A percentile compares a stretch with the other conserved stretches of the same genome.
Evolutionary conservation across 1,139 yeast species (phyloP).

Genomic region (Williopsis jadinii): DNA sequence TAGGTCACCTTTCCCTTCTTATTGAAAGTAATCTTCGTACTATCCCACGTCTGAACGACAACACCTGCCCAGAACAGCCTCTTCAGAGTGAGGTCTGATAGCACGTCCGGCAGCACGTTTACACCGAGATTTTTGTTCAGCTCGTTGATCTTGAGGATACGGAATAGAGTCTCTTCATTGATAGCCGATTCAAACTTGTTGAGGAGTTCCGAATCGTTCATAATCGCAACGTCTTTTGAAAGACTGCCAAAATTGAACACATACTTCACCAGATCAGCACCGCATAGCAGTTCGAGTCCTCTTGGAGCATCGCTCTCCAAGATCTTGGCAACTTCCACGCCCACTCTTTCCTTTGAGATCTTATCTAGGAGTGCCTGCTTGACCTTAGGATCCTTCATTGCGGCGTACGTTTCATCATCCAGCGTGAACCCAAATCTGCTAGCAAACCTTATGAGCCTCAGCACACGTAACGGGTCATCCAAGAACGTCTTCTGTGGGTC

Average conservation of each 20-base stretch:
- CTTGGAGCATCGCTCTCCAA: slow-evolving; percentile 59
- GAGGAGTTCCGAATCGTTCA: slow-evolving; percentile 7
- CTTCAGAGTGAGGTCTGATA: slow-evolving; percentile 1
- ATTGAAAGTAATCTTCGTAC: slow-evolving; percentile 31
- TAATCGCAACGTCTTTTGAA: slow-evolving; percentile 9
- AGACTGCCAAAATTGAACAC: slow-evolving; percentile 37
- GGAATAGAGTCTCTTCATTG: slow-evolving; percentile 1
- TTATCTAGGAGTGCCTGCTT: slow-evolving; percentile 56
- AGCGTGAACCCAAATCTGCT: slow-evolving; percentile 65
- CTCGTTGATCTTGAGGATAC: slow-evolving; percentile 5
- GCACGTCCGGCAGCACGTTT: neutral
- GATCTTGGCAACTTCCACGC: slow-evolving; percentile 76
- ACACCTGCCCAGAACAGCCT: slow-evolving; percentile 41
- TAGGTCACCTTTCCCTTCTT: slow-evolving; percentile 21
- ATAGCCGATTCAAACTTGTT: slow-evolving; percentile 3
- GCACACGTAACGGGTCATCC: slow-evolving; percentile 89
- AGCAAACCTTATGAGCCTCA: slow-evolving; percentile 81
- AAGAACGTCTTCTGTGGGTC: slow-evolving; percentile 77
- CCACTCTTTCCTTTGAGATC: slow-evolving; percentile 87
- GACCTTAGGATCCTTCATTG: slow-evolving; percentile 60
- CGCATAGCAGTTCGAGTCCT: slow-evolving; percentile 55
- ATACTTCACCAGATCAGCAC: slow-evolving; percentile 47
- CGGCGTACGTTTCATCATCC: slow-evolving; percentile 49
- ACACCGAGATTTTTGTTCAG: slow-evolving; percentile 2
- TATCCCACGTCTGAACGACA: slow-evolving; percentile 43